A percentile compares a stretch with the other conserved stretches of the same genome.
phyloP scores from a whole-genome alignment of 108 stramenopile genomes.

The Cyclotella baltica region DNA sequence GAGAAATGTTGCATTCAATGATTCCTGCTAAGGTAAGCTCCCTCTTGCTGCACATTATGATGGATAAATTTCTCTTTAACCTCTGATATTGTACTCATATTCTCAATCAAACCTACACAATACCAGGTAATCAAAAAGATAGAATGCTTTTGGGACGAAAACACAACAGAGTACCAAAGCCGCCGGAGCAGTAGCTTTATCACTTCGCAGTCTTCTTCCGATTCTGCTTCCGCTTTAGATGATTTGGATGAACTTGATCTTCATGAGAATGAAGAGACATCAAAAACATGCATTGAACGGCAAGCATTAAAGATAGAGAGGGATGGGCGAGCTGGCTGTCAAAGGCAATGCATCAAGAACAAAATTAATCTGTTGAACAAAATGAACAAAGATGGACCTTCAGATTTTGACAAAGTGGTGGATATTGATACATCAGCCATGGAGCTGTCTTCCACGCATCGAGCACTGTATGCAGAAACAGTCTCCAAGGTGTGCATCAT shows the following conservation, averaged over 20 bases:
- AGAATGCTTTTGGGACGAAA: conserved; percentile 33
- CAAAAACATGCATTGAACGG: too few relatives aligned
- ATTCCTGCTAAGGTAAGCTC: conserved; percentile 45
- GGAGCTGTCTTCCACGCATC: conserved; percentile 15
- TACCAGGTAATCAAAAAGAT: conserved; percentile 45
- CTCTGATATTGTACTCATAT: too few relatives aligned
- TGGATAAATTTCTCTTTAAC: too few relatives aligned
- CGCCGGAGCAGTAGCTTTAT: too few relatives aligned
- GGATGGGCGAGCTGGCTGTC: too few relatives aligned
- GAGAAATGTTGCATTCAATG: conserved; percentile 30
- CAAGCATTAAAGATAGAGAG: too few relatives aligned
- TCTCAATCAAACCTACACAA: too few relatives aligned
- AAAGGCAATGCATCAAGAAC: too few relatives aligned
- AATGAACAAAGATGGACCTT: conserved; percentile 22
- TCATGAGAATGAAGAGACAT: too few relatives aligned
- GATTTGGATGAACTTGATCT: too few relatives aligned
- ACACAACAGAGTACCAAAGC: conserved; percentile 14
- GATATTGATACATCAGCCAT: conserved; percentile 3
- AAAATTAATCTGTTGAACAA: conserved; percentile 20
- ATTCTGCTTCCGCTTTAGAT: too few relatives aligned
- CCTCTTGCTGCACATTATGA: conserved; percentile 38
- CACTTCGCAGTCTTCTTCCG: too few relatives aligned
- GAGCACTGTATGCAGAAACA: conserved; percentile 47
- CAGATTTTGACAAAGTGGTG: neutral
- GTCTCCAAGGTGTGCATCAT: conserved; percentile 39